Percentiles rank a stretch among this genome's conserved stretches.
phyloP scores from a whole-genome alignment of 768 basidiomycete genomes.

The Chalciporus sphaerocephalus region DNA sequence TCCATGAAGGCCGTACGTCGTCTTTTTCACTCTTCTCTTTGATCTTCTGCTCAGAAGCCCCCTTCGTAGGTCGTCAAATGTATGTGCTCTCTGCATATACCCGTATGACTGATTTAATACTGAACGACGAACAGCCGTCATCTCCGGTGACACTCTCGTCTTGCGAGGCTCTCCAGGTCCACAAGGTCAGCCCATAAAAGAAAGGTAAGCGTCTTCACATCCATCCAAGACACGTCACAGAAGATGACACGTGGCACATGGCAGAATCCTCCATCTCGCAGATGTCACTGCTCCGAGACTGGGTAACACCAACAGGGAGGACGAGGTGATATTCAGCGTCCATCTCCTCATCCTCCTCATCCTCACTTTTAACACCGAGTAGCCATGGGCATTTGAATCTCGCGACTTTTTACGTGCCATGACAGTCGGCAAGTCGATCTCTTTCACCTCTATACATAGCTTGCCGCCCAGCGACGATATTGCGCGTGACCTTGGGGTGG shows the following conservation, averaged over 20 bases:
- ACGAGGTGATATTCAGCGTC: constrained; percentile 59
- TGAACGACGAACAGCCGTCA: constrained; percentile 56
- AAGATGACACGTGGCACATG: constrained; percentile 10
- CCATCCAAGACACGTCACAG: not conserved
- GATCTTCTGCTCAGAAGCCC: not conserved
- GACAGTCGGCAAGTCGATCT: constrained; percentile 86
- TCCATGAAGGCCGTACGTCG: constrained; percentile 69
- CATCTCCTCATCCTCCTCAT: not conserved
- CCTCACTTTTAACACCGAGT: constrained; percentile 2
- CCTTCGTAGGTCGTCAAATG: constrained; percentile 55
- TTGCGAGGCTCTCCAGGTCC: constrained; percentile 72
- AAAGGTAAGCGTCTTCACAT: constrained; percentile 49
- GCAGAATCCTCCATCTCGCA: constrained; percentile 83
- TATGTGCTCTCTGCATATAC: constrained; percentile 26
- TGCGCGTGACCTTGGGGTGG: constrained; percentile 75
- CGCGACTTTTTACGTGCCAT: constrained; percentile 87
- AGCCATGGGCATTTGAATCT: constrained; percentile 91
- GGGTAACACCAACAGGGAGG: constrained; percentile 78
- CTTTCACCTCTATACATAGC: constrained; percentile 78
- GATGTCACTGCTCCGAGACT: constrained; percentile 82
- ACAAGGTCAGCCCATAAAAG: constrained; percentile 86
- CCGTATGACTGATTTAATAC: constrained; percentile 19
- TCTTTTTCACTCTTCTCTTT: not conserved
- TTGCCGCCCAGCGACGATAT: constrained; percentile 72
- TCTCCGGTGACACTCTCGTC: constrained; percentile 87